Conservation (phyloP, 371 early-diverging fungal species). For the Haplosporangium sp. region DNA sequence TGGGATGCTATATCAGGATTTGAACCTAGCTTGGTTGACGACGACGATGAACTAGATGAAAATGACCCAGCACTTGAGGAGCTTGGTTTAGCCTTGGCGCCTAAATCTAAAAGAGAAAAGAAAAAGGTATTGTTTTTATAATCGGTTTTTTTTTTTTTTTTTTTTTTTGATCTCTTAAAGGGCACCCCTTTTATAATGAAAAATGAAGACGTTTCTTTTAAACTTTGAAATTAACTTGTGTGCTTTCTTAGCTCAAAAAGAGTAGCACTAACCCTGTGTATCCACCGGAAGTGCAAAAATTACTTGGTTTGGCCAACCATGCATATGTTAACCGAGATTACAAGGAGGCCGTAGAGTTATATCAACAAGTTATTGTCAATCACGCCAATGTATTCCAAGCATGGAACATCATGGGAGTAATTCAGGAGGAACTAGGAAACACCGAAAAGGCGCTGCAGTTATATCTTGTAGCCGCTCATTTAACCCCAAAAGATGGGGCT, state of each 20-base stretch:
- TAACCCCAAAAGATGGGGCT: slow-evolving; percentile 78
- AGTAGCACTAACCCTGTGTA: slow-evolving; percentile 41
- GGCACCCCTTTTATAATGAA: too few relatives aligned
- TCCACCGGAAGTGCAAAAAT: slow-evolving; percentile 64
- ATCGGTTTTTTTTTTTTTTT: too few relatives aligned
- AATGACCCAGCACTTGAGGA: slow-evolving; percentile 47
- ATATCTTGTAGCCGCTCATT: slow-evolving; percentile 91
- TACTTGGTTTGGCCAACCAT: slow-evolving; percentile 81
- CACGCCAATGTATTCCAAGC: slow-evolving; percentile 79
- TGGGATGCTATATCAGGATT: slow-evolving; percentile 24
- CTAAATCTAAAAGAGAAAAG: slow-evolving; percentile 34
- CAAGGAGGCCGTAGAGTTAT: slow-evolving; percentile 71
- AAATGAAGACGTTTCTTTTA: not conserved
- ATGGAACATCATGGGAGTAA: slow-evolving; percentile 90
- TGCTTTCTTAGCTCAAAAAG: slow-evolving; percentile 10
- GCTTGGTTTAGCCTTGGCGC: slow-evolving; percentile 44
- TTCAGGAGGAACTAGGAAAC: slow-evolving; percentile 91
- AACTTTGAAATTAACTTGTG: not conserved
- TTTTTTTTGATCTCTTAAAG: too few relatives aligned
- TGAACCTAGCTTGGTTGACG: slow-evolving; percentile 23
- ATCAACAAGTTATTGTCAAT: slow-evolving; percentile 81
- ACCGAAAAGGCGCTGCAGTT: slow-evolving; percentile 79
- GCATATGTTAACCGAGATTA: slow-evolving; percentile 79
- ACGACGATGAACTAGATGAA: slow-evolving; percentile 44
- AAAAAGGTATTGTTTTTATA: slow-evolving; percentile 19